A percentile compares a stretch with the other conserved stretches of the same genome.
phyloP scores from a whole-genome alignment of 2,329 filamentous ascomycete genomes.

The Calycina herbarum region DNA sequence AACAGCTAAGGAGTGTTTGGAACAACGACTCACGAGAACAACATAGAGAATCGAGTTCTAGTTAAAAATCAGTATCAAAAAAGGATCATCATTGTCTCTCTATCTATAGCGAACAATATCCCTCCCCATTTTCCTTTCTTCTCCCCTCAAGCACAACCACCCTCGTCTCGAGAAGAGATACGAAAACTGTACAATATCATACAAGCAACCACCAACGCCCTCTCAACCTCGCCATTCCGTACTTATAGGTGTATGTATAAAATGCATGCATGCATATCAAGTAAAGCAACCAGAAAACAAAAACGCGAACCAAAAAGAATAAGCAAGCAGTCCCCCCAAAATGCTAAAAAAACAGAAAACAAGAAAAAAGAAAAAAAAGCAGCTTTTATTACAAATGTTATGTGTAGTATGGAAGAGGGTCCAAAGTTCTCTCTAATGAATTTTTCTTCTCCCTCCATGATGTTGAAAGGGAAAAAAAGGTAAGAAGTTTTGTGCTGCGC shows the following conservation, averaged over 20 bases:
- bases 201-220: too few relatives aligned
- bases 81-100: too few relatives aligned
- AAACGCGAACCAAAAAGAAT: not conserved
- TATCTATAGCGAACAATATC: too few relatives aligned
- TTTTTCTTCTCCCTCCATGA: not conserved
- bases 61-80: too few relatives aligned
- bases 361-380: not conserved
- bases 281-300: not conserved
- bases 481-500: not conserved
- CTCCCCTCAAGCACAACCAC: too few relatives aligned
- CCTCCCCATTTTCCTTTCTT: too few relatives aligned
- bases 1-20: too few relatives aligned
- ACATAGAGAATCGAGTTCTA: too few relatives aligned
- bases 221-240: too few relatives aligned
- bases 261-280: not conserved
- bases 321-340: not conserved
- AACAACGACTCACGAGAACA: too few relatives aligned
- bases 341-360: not conserved
- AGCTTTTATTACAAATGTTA: constrained; percentile 2
- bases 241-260: not conserved
- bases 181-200: too few relatives aligned
- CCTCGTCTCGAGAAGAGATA: too few relatives aligned
- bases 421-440: not conserved
- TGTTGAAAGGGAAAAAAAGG: not conserved
- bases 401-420: not conserved